Evolutionary conservation across 2,329 filamentous ascomycete species (phyloP).

Genomic region (Botrytis porri): DNA sequence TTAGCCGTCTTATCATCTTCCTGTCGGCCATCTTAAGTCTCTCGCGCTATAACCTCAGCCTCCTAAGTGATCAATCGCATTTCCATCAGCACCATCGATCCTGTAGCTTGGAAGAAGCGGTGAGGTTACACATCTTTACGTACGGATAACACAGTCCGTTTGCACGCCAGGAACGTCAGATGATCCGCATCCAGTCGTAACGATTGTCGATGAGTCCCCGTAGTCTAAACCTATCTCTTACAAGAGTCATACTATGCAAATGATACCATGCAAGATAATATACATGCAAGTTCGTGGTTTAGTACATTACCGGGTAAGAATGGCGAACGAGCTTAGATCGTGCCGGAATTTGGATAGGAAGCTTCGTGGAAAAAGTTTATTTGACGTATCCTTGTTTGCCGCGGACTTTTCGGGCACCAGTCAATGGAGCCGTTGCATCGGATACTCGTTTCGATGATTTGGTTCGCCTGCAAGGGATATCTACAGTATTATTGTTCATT

Average conservation of each 20-base stretch:
- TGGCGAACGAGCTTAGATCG: background rate
- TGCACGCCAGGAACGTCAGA: background rate
- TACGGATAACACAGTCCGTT: background rate
- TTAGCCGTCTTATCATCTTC: conserved; percentile 9
- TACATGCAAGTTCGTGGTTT: background rate
- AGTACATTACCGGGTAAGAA: background rate
- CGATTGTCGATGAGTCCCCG: background rate
- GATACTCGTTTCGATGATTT: background rate
- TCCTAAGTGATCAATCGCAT: conserved; percentile 2
- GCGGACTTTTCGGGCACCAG: background rate
- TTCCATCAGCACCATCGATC: background rate
- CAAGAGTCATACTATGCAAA: background rate
- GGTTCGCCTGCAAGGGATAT: background rate
- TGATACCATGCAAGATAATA: background rate
- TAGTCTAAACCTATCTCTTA: background rate
- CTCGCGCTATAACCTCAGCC: background rate
- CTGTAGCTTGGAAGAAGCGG: conserved; percentile 3
- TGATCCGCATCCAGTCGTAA: conserved; percentile 12
- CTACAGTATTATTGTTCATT: background rate
- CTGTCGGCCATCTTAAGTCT: background rate
- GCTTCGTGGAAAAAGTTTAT: background rate
- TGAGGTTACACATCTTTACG: conserved; percentile 3
- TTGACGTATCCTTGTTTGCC: background rate
- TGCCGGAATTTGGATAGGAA: background rate
- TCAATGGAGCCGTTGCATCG: background rate